These are phyloP conservation scores for Avena sativa DNA, from an alignment of 176 grass and related monocot genomes.

Conservation along the genomic window DNA sequence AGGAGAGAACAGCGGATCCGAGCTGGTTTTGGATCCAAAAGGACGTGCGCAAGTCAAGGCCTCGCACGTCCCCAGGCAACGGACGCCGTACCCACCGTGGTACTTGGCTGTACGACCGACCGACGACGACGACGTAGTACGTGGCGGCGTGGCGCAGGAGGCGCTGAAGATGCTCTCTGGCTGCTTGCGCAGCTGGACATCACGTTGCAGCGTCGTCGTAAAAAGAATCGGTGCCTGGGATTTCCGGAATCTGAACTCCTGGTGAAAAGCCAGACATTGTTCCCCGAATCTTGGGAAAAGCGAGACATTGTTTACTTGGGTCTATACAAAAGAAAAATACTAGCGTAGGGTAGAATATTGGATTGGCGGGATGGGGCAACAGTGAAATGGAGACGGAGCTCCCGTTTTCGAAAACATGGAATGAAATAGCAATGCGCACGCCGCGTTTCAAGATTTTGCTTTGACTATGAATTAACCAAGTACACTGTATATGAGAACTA, in stretches of 20 bases:
- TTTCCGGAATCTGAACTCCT: background rate
- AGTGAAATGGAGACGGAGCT: too few relatives aligned
- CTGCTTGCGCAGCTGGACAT: conserved; percentile 21
- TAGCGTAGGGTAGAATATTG: too few relatives aligned
- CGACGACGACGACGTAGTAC: background rate
- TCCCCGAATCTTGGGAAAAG: background rate
- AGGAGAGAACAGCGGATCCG: background rate
- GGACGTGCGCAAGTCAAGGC: background rate
- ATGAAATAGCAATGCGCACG: too few relatives aligned
- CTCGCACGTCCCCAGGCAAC: background rate
- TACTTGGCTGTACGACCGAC: conserved; percentile 1
- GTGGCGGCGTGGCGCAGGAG: background rate
- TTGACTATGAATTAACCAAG: too few relatives aligned
- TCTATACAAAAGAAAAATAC: too few relatives aligned
- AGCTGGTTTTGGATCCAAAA: background rate
- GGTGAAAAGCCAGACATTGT: background rate
- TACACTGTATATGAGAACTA: too few relatives aligned
- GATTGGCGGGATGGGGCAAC: too few relatives aligned
- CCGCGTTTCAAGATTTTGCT: too few relatives aligned
- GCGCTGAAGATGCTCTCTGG: background rate
- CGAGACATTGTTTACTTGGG: background rate
- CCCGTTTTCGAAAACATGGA: too few relatives aligned
- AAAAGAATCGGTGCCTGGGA: background rate
- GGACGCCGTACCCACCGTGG: conserved; percentile 16
- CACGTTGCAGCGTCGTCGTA: background rate